Evolutionary conservation across 2,329 filamentous ascomycete species (phyloP).

Genomic region (Emergomyces orientalis): DNA sequence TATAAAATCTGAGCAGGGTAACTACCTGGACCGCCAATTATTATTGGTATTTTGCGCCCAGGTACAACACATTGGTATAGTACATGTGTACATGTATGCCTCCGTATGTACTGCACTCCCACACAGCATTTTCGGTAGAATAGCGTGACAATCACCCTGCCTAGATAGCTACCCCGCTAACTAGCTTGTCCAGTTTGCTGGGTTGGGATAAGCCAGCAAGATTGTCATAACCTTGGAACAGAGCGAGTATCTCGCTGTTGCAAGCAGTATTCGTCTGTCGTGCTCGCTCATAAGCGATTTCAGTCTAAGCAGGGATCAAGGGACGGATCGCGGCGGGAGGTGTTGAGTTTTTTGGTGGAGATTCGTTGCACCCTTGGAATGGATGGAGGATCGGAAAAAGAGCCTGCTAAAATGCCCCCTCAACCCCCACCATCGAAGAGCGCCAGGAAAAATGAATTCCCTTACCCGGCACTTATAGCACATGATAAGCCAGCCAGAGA

Average conservation of each 20-base stretch:
- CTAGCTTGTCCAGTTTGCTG: neutral
- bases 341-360: neutral
- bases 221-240: neutral
- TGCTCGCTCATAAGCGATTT: neutral
- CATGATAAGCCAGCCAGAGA: too few relatives aligned
- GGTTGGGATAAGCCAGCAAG: neutral
- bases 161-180: neutral
- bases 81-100: neutral
- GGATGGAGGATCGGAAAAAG: too few relatives aligned
- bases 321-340: neutral
- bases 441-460: neutral
- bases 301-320: neutral
- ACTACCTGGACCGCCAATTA: too few relatives aligned
- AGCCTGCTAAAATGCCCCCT: too few relatives aligned
- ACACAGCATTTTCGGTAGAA: neutral
- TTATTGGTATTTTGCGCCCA: neutral
- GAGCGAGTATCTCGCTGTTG: neutral
- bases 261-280: neutral
- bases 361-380: neutral
- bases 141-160: neutral
- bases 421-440: neutral
- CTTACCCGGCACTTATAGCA: too few relatives aligned
- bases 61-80: neutral
- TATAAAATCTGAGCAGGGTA: too few relatives aligned
- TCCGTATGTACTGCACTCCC: neutral